These are phyloP conservation scores for Fragaria vesca DNA, from an alignment of 306 rosid genomes.

Conservation along the genomic window DNA sequence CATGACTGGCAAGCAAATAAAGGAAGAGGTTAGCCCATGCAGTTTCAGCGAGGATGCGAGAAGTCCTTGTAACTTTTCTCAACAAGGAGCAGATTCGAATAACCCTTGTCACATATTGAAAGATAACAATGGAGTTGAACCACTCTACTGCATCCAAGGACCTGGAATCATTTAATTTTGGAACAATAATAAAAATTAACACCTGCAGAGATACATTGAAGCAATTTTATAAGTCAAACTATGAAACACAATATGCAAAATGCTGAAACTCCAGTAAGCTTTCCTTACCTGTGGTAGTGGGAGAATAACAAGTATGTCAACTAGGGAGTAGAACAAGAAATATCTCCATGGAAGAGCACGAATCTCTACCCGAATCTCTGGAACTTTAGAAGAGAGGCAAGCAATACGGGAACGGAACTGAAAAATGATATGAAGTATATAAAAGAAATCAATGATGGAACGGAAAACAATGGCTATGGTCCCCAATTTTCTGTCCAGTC, in stretches of 20 bases:
- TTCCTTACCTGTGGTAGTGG: slow-evolving; percentile 26
- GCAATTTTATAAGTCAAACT: no score
- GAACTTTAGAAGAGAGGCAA: background rate
- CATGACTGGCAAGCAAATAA: slow-evolving; percentile 26
- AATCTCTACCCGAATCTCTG: background rate
- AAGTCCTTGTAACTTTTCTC: slow-evolving; percentile 4
- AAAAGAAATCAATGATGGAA: slow-evolving; percentile 15
- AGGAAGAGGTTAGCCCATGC: slow-evolving; percentile 29
- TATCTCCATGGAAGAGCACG: background rate
- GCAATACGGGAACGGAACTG: background rate
- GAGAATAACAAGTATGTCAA: slow-evolving; percentile 7
- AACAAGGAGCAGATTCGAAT: slow-evolving; percentile 16
- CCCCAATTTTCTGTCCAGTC: slow-evolving; percentile 27
- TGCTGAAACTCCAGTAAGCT: background rate
- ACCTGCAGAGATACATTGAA: slow-evolving; percentile 13
- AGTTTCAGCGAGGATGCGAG: slow-evolving; percentile 18
- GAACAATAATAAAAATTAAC: slow-evolving; percentile 1
- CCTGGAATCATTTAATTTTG: background rate
- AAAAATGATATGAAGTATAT: slow-evolving; percentile 14
- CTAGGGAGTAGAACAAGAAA: background rate
- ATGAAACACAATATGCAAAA: no score
- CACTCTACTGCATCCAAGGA: background rate
- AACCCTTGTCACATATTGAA: slow-evolving; percentile 30
- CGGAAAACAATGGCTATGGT: slow-evolving; percentile 19
- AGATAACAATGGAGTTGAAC: slow-evolving; percentile 15